These are phyloP conservation scores for Rhynchosporium graminicola DNA, from an alignment of 2,329 filamentous ascomycete genomes.

Conservation along the genomic window DNA sequence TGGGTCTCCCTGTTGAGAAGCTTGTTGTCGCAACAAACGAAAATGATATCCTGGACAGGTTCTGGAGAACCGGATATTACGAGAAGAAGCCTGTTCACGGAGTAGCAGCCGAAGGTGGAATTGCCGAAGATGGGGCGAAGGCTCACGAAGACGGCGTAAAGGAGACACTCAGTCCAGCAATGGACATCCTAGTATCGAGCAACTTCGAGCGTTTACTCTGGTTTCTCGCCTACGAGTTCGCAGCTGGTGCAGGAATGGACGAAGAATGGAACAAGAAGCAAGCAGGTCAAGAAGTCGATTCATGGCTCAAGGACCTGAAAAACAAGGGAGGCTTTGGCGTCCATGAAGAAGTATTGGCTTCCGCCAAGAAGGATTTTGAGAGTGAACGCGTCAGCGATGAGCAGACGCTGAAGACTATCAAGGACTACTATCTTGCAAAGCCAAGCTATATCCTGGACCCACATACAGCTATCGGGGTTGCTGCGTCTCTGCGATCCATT, in stretches of 20 bases:
- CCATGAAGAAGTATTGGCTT: slow-evolving; percentile 68
- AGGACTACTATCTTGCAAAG: slow-evolving; percentile 50
- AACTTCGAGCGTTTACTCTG: slow-evolving; percentile 97
- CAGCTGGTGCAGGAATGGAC: slow-evolving; percentile 59
- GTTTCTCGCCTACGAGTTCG: slow-evolving; percentile 82
- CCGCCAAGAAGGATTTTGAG: slow-evolving; percentile 74
- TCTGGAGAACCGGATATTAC: slow-evolving; percentile 88
- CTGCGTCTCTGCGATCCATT: slow-evolving; percentile 72
- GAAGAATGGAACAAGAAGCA: slow-evolving; percentile 66
- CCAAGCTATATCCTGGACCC: slow-evolving; percentile 85
- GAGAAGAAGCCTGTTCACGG: slow-evolving; percentile 75
- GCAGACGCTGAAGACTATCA: slow-evolving; percentile 69
- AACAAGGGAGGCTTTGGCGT: slow-evolving; percentile 80
- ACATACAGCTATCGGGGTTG: slow-evolving; percentile 85
- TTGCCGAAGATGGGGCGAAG: slow-evolving; percentile 57
- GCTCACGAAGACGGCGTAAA: slow-evolving; percentile 73
- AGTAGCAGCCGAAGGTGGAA: slow-evolving; percentile 55
- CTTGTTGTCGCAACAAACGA: slow-evolving; percentile 93
- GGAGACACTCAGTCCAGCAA: slow-evolving; percentile 90
- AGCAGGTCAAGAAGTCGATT: slow-evolving; percentile 72
- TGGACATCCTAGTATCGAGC: slow-evolving; percentile 95
- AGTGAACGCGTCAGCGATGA: slow-evolving; percentile 71
- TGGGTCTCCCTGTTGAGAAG: slow-evolving; percentile 87
- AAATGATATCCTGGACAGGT: slow-evolving; percentile 94
- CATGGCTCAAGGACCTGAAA: slow-evolving; percentile 82